Evolutionary conservation across 176 grass and related monocot genomes (phyloP).

Genomic region (Panicum miliaceum): DNA sequence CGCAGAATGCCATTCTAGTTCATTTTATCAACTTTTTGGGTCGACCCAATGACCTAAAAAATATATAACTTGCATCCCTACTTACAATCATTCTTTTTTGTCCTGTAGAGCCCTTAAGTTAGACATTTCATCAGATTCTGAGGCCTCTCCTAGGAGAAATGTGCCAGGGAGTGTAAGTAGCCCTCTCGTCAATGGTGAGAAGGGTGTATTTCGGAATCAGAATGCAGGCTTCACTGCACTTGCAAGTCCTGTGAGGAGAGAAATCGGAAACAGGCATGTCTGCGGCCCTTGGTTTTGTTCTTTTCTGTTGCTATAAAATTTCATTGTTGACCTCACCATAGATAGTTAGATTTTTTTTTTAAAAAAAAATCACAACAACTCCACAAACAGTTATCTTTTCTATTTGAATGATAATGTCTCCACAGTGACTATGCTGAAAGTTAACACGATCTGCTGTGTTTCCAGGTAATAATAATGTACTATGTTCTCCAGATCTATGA

Average conservation of each 20-base stretch:
- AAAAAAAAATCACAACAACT: neutral
- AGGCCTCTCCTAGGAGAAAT: slow-evolving; percentile 49
- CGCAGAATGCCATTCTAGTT: too few species aligned
- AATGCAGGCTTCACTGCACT: slow-evolving; percentile 59
- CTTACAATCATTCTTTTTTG: slow-evolving; percentile 29
- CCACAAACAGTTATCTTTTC: slow-evolving; percentile 16
- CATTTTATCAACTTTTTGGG: too few species aligned
- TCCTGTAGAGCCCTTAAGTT: slow-evolving; percentile 62
- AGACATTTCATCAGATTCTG: slow-evolving; percentile 52
- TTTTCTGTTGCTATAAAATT: neutral
- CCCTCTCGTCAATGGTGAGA: slow-evolving; percentile 60
- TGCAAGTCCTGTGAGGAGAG: slow-evolving; percentile 82
- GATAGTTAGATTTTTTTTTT: neutral
- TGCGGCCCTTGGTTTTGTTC: slow-evolving; percentile 37
- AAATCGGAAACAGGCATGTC: slow-evolving; percentile 72
- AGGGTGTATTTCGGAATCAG: slow-evolving; percentile 52
- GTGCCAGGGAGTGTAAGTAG: slow-evolving; percentile 44
- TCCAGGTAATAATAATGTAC: slow-evolving; percentile 9
- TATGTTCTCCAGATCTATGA: slow-evolving; percentile 59
- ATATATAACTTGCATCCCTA: too few species aligned
- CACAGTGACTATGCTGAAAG: neutral
- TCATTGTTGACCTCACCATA: slow-evolving; percentile 3
- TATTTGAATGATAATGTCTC: slow-evolving; percentile 10
- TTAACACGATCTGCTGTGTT: slow-evolving; percentile 34
- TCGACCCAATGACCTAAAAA: too few species aligned